Evolutionary conservation across 148 eudicot genomes (phyloP), one percentile per base, ranked within the genome.

Genomic region (Agrostemma githago): DNA sequence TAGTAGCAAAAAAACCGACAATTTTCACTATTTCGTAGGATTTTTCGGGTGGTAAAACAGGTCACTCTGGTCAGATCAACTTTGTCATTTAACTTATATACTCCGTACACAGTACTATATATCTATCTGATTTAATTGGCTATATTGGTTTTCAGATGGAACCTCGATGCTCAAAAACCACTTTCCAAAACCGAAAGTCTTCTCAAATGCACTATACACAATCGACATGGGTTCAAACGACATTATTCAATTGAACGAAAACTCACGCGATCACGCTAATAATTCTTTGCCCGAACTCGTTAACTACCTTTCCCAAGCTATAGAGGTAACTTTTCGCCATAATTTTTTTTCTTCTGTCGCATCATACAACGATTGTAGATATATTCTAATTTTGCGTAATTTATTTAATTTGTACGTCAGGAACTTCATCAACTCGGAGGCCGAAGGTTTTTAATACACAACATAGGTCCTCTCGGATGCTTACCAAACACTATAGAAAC

Each of bases 201-300:
- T 92, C 68, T 84, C 88, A 3, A 65, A 75, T 8, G 97, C 90
- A 0, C 71, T 92, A 37, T 92, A 89, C 77, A 85, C 90, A 4
- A 84, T 92, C 43, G 94, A 92, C 60, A 89, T 92, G 9, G 97
- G 97, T 5, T 93, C 89, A 51, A 92, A 91, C 51, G 97, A 91
- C 77, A 74, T 91, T 5, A 76, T 83, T 0, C 72, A 84, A 19
- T 85, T 80, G 84, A 88, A 0, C n/a, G 56, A 17, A 74, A 74
- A 86, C 87, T 51, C 90, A 0, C 75, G 80, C 5, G 82, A 85
- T 76, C 80, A 89, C 82, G 94, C 85, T 53, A 78, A 58, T 68
- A 87, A 76, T 14, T 78, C 73, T 38, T 76, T 89, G 63, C 92
- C 92, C 37, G 87, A 88, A 44, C 68, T 86, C 3, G 8, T 86